Conservation (phyloP, 306 rosid genomes). For the Medicago ruthenica region DNA sequence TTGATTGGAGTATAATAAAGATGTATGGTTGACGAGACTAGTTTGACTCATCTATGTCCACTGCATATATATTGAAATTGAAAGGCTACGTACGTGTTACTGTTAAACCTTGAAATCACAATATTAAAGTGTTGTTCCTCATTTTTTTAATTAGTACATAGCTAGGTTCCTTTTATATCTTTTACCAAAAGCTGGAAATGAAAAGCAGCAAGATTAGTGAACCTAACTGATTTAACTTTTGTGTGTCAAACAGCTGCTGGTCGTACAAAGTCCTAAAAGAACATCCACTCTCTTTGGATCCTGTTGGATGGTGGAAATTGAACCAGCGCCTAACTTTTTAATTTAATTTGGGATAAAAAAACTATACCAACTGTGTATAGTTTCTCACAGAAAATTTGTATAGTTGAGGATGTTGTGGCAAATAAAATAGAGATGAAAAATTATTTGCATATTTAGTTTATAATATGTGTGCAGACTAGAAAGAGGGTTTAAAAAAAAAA, state of each 20-base stretch:
- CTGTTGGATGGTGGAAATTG: neutral
- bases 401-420: too few species aligned
- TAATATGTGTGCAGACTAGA: too few species aligned
- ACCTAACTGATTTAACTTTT: slow-evolving; percentile 4
- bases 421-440: too few species aligned
- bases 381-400: too few species aligned
- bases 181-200: neutral
- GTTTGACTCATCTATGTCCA: slow-evolving; percentile 32
- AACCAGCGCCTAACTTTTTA: neutral
- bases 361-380: too few species aligned
- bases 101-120: slow-evolving; percentile 14
- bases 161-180: neutral
- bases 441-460: too few species aligned
- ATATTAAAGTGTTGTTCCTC: neutral
- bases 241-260: neutral
- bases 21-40: neutral
- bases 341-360: neutral
- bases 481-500: too few species aligned
- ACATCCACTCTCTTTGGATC: neutral
- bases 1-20: slow-evolving; percentile 27
- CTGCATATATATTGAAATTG: slow-evolving; percentile 15
- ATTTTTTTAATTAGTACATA: neutral
- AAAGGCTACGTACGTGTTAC: neutral
- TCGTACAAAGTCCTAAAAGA: neutral
- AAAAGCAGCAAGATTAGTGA: neutral